Conservation (phyloP, 352 stramenopile genomes). For the Globisporangium splendens region DNA sequence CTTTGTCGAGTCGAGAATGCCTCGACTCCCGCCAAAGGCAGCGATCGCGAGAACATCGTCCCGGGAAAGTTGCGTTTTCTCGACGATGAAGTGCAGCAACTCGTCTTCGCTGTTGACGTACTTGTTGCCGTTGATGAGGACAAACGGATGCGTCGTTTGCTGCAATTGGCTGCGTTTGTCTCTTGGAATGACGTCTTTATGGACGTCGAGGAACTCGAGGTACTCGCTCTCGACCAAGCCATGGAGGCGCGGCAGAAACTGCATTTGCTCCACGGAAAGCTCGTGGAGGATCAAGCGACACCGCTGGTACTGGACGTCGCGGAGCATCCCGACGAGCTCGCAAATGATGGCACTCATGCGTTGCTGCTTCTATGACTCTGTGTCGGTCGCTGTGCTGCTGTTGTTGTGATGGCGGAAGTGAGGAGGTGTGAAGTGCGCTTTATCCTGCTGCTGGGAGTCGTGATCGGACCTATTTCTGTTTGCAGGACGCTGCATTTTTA, state of each 20-base stretch:
- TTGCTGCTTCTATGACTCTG: background rate
- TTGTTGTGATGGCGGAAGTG: background rate
- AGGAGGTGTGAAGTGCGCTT: background rate
- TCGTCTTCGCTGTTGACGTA: constrained; percentile 56
- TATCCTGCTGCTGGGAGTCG: too few species aligned
- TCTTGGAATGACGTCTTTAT: constrained; percentile 28
- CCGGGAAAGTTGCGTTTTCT: constrained; percentile 47
- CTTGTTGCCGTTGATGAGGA: constrained; percentile 44
- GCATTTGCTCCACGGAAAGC: constrained; percentile 41
- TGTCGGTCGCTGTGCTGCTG: background rate
- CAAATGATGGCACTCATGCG: constrained; percentile 23
- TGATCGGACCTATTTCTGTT: too few species aligned
- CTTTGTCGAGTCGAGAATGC: constrained; percentile 16
- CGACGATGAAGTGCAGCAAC: constrained; percentile 47
- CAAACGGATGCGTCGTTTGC: constrained; percentile 34
- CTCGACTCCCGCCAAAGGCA: constrained; percentile 34
- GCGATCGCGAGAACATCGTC: constrained; percentile 50
- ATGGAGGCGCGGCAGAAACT: constrained; percentile 47
- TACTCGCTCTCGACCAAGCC: constrained; percentile 56
- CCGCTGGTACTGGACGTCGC: constrained; percentile 58
- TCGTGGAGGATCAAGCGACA: constrained; percentile 58
- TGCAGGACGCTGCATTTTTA: too few species aligned
- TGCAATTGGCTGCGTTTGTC: constrained; percentile 23
- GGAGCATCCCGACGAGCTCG: constrained; percentile 56
- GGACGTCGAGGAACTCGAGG: constrained; percentile 32